These are phyloP conservation scores for Zea mays DNA, from an alignment of 176 grass and related monocot species.

Conservation along the genomic window Zm-B73-REFERENCE-NAM-5.0 NC_050103.1:157878001-157878500, in stretches of 20 bases:
- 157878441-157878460: slow-evolving; percentile 20
- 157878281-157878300: background rate
- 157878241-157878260: slow-evolving; percentile 6
- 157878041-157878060: too few relatives aligned
- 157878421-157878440: background rate
- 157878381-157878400: slow-evolving; percentile 35
- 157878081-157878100: too few relatives aligned
- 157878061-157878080: too few relatives aligned
- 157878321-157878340: background rate
- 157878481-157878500: background rate
- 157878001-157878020: too few relatives aligned
- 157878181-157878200: slow-evolving; percentile 1
- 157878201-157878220: background rate
- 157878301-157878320: background rate
- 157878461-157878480: slow-evolving; percentile 21
- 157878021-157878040: too few relatives aligned
- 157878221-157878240: background rate
- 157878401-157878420: background rate
- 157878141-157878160: background rate
- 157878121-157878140: background rate
- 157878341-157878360: background rate
- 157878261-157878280: background rate
- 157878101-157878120: too few relatives aligned
- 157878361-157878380: background rate
- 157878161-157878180: background rate